Base-by-base conservation (phyloP, 2,329 filamentous ascomycete species). In the Penicillium oxalicum region DNA sequence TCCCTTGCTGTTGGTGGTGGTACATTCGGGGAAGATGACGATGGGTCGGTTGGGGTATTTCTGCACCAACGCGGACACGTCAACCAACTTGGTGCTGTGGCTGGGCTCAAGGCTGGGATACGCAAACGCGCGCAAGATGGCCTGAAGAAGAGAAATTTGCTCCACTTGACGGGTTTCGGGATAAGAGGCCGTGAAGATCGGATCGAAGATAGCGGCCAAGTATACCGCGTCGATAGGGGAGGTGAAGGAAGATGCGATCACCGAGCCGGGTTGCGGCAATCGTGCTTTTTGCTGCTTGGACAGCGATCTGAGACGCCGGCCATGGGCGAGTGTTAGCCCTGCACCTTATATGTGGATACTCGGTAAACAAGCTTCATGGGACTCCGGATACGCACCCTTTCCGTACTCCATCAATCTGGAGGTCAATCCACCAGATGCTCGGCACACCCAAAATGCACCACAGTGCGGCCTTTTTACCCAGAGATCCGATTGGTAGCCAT, bases 401-500 rank as follows among this genome's bases (percentile, higher is more conserved):
- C 71, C 88, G 91, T 46, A 98, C 93, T 50, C 91, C 91, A 67
- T 98, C 93, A 57, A 98, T 88, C 69, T 96, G 91, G n/a, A 98
- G 76, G 70, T 98, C 93, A 48, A 96, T 85, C 91, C 91, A 97
- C 90, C 91, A 97, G 49, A 98, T 88, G 27, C 93, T 91, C 0
- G 91, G 89, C 50, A 95, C 86, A 34, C 83, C 86, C 59, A 98
- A 80, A 56, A 97, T 80, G 52, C 83, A 80, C 91, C 93, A 97
- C 45, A 97, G 74, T 42, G 89, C 82, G 9, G 87, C 82, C 72
- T 97, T 97, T 63, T 89, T 89, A 38, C 83, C 72, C 32, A 83
- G 63, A 7, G 78, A 77, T 1, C 82, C 82, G 8, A 86, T 76
- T 0, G 90, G 90, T 11, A 95, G 79, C 78, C 85, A 87, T 72